Conservation (phyloP, 768 basidiomycete species). For the Neoboletus magnificus region DNA sequence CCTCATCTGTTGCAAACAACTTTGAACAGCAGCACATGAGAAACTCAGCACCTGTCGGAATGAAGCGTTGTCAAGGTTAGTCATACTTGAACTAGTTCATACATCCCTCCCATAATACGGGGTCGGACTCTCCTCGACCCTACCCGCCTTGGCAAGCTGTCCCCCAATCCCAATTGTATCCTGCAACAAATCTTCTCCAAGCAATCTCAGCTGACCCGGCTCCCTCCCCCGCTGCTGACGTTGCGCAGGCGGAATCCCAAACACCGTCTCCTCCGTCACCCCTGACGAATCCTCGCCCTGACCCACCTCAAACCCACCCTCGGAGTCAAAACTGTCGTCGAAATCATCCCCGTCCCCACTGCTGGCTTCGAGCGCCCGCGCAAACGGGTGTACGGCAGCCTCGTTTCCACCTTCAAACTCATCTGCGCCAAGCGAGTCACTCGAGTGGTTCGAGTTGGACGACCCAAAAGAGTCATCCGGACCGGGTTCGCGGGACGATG, state of each 20-base stretch:
- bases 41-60: background rate
- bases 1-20: too few species aligned
- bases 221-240: conserved; percentile 30
- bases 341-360: conserved; percentile 42
- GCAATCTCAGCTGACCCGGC: conserved; percentile 45
- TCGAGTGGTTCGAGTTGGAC: conserved; percentile 59
- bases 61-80: background rate
- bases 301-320: conserved; percentile 30
- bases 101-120: conserved; percentile 34
- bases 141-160: conserved; percentile 46
- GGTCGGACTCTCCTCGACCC: conserved; percentile 64
- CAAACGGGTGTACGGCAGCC: conserved; percentile 61
- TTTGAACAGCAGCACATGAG: background rate
- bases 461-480: conserved; percentile 37
- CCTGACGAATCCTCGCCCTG: conserved; percentile 18
- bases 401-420: conserved; percentile 33
- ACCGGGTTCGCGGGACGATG: conserved; percentile 34
- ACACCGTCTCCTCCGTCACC: conserved; percentile 62
- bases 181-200: conserved; percentile 60
- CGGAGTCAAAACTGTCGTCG: conserved; percentile 52
- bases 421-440: conserved; percentile 53
- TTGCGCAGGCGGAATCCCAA: conserved; percentile 61
- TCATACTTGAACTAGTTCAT: background rate
- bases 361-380: conserved; percentile 30
- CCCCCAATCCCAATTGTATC: conserved; percentile 61